Evolutionary conservation across 2,329 filamentous ascomycete species (phyloP), one percentile per base, ranked within the genome.

Genomic region (Penicillium expansum): DNA sequence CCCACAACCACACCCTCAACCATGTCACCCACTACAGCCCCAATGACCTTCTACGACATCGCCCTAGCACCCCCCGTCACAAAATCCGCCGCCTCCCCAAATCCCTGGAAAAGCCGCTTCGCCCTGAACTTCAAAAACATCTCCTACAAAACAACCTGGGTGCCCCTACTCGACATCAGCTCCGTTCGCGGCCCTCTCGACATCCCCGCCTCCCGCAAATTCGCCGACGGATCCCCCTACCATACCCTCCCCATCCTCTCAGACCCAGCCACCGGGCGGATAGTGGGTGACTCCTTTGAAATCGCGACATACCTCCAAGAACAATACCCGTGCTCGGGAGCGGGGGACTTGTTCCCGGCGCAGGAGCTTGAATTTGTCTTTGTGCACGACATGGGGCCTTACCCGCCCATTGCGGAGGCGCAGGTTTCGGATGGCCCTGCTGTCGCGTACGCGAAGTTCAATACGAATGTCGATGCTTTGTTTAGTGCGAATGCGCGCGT

Each of bases 201-300:
- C 2, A 70, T 81, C 0, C 76, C 79, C 0, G 71, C 84, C 1
- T 76, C 75, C 20, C 83, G 85, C 64, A 82, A 81, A 57, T 79
- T 81, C 55, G 76, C 76, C 59, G 80, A 87, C 62, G 84, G 82
- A 86, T 50, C 67, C 74, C 0, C 55, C 63, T 22, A 80, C 77
- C 78, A 78, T 0, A 67, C 64, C 5, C 58, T 70, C 0, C 86
- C 86, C 1, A 76, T 87, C 41, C 68, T 88, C 22, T 63, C 73
- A 1, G 82, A 87, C 49, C 67, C 74, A 0, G 54, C 64, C 18
- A 80, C 77, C 8, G 43, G 0, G 66, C 64, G 5, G 57, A 70
- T 0, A 49, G 75, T 87, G 3, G 86, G 86, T 5, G 86, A 89
- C 71, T 84, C 84, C 2, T 86, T 87, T 65, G 86, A 88, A 51